Percentiles rank a stretch among this genome's conserved stretches.
These are phyloP conservation scores for Dichotomocladium elegans DNA, from an alignment of 371 early-diverging fungal species.

Conservation along the genomic window DNA sequence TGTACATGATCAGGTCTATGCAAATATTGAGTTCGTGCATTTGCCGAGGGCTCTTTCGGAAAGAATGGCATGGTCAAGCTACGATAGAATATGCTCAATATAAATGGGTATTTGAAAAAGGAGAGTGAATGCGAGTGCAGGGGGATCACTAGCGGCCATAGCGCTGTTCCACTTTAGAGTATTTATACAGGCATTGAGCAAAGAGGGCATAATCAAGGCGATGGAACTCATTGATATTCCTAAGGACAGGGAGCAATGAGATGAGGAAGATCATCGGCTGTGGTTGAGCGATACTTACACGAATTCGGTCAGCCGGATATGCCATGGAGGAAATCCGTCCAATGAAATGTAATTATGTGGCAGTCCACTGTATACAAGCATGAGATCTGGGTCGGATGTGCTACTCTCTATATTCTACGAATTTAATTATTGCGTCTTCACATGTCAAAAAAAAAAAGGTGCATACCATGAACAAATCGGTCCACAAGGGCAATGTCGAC, in stretches of 20 bases:
- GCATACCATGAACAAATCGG: conserved; percentile 33
- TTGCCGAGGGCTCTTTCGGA: too few species aligned
- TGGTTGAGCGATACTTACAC: conserved; percentile 29
- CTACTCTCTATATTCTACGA: conserved; percentile 14
- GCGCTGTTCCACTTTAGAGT: conserved; percentile 50
- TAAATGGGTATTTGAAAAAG: not conserved
- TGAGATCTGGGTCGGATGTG: conserved; percentile 55
- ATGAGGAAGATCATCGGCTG: not conserved
- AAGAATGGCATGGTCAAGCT: too few species aligned
- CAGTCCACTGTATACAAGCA: conserved; percentile 56
- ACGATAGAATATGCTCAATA: not conserved
- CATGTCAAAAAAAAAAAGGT: not conserved
- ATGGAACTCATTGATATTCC: conserved; percentile 11
- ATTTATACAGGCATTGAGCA: conserved; percentile 38
- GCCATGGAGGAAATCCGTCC: conserved; percentile 66
- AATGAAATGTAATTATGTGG: conserved; percentile 50
- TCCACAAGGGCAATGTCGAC: conserved; percentile 31
- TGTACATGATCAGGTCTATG: too few species aligned
- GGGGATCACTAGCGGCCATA: conserved; percentile 33
- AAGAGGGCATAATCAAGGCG: conserved; percentile 40
- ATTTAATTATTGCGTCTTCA: not conserved
- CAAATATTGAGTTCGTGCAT: too few species aligned
- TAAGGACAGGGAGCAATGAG: not conserved
- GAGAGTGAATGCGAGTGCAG: not conserved
- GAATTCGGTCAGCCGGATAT: conserved; percentile 57